phyloP scores from a whole-genome alignment of 805 yeast genomes.

The Wickerhamiella nectarea region DNA sequence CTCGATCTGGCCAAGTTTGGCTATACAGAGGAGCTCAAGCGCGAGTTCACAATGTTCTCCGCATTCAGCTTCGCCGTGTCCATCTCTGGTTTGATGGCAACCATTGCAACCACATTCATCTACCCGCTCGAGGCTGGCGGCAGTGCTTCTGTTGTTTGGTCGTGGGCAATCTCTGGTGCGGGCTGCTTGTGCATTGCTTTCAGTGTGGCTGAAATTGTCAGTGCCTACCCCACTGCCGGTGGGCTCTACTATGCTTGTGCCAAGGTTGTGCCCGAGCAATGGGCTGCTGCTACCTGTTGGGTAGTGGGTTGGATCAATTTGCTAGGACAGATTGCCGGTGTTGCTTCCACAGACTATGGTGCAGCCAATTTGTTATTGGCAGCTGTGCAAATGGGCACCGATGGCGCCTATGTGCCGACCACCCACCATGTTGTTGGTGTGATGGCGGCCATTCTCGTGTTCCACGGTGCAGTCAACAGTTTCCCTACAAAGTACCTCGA shows the following conservation, averaged over 20 bases:
- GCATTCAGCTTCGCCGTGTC: constrained; percentile 54
- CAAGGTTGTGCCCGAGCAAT: constrained; percentile 22
- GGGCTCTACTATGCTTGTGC: constrained; percentile 51
- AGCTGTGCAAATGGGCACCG: constrained; percentile 25
- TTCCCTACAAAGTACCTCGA: constrained; percentile 39
- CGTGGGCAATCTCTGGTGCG: constrained; percentile 42
- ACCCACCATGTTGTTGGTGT: constrained; percentile 21
- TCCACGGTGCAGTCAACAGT: constrained; percentile 40
- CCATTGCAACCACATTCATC: constrained; percentile 40
- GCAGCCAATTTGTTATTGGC: constrained; percentile 26
- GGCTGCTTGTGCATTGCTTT: constrained; percentile 45
- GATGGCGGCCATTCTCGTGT: constrained; percentile 32
- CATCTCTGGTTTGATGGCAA: constrained; percentile 52
- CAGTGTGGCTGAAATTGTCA: constrained; percentile 51
- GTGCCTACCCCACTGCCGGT: constrained; percentile 64
- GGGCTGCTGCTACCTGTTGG: constrained; percentile 41
- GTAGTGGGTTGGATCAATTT: constrained; percentile 40
- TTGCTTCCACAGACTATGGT: constrained; percentile 26
- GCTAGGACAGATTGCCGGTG: constrained; percentile 28
- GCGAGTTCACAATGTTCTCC: constrained; percentile 45
- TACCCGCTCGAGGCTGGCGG: constrained; percentile 43
- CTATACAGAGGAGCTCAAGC: constrained; percentile 45
- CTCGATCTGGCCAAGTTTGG: constrained; percentile 34
- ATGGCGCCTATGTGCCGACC: constrained; percentile 24
- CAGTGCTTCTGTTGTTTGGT: constrained; percentile 51